Percentiles rank a stretch among this genome's conserved stretches.
Conservation (phyloP, 1,284 basidiomycete genomes). For the Ganoderma lucidum region DNA sequence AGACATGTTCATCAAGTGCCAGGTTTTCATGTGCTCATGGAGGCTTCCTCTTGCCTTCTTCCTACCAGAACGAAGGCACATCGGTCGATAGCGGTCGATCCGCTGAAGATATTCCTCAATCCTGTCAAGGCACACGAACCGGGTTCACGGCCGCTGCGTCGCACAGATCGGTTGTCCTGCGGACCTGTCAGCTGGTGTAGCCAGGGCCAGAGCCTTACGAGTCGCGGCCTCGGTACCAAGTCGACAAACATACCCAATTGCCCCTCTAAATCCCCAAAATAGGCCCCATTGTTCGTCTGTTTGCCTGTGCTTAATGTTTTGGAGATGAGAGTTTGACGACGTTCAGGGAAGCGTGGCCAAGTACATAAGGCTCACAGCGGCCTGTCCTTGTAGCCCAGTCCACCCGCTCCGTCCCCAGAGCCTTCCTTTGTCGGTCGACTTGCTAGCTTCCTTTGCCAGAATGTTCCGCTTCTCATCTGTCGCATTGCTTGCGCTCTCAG, state of each 20-base stretch:
- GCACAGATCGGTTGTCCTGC: not conserved
- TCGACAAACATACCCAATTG: not conserved
- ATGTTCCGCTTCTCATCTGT: constrained; percentile 27
- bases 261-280: not conserved
- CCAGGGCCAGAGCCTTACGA: not conserved
- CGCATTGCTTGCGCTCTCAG: constrained; percentile 13
- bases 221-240: not conserved
- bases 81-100: constrained; percentile 7
- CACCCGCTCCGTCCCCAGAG: not conserved
- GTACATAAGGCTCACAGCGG: not conserved
- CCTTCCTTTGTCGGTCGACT: constrained; percentile 12
- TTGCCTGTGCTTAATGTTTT: not conserved
- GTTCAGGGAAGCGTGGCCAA: not conserved
- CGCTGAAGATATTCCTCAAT: not conserved
- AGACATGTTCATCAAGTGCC: constrained; percentile 12
- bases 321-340: not conserved
- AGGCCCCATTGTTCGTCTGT: not conserved
- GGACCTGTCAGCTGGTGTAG: not conserved
- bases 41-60: constrained; percentile 11
- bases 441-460: constrained; percentile 10
- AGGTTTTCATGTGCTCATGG: constrained; percentile 22
- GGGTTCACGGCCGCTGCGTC: not conserved
- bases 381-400: not conserved
- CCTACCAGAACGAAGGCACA: not conserved
- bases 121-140: not conserved